Evolutionary conservation across 345 rosid species (phyloP).

Genomic region (Camelina sativa): DNA sequence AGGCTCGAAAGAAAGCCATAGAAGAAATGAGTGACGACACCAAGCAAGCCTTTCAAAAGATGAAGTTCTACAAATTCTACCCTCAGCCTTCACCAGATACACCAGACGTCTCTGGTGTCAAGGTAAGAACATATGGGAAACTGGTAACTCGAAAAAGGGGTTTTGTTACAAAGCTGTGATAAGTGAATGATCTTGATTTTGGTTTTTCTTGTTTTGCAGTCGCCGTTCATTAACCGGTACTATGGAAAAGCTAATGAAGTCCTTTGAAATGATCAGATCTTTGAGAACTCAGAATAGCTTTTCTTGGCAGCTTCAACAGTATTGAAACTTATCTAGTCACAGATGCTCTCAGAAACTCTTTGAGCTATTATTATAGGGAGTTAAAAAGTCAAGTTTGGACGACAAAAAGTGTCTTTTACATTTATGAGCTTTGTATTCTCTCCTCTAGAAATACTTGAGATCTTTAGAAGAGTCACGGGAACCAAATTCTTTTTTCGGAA

Average conservation of each 20-base stretch:
- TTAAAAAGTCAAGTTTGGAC: conserved; percentile 2
- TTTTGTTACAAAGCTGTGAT: conserved; percentile 8
- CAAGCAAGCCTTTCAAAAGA: conserved; percentile 61
- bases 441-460: conserved; percentile 29
- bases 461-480: conserved; percentile 23
- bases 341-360: conserved; percentile 43
- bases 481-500: conserved; percentile 19
- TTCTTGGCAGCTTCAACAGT: conserved; percentile 32
- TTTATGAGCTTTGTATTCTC: conserved; percentile 37
- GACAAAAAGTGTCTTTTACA: conserved; percentile 14
- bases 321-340: conserved; percentile 9
- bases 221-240: conserved; percentile 81
- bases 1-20: conserved; percentile 75
- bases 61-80: conserved; percentile 95
- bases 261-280: conserved; percentile 45
- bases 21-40: conserved; percentile 87
- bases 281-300: conserved; percentile 25
- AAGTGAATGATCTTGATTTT: neutral
- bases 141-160: neutral
- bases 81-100: conserved; percentile 72
- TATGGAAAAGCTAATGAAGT: conserved; percentile 87
- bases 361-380: conserved; percentile 27
- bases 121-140: conserved; percentile 50
- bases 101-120: conserved; percentile 73
- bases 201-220: conserved; percentile 56